Evolutionary conservation across 768 basidiomycete species (phyloP), one percentile per base, ranked within the genome.

Genomic region (Kwoniella botswanensis): DNA sequence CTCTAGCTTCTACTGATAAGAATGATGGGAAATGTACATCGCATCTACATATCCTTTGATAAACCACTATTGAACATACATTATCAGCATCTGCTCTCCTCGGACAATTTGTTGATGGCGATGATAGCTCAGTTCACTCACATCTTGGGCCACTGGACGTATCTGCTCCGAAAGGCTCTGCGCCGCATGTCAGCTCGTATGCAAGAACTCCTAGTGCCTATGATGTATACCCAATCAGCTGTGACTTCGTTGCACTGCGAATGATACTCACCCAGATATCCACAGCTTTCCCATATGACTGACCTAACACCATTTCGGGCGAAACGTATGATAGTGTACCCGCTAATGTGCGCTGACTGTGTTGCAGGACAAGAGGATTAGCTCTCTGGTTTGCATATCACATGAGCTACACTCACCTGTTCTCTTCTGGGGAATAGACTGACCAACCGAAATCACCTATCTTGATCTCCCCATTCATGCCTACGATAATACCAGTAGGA

Each of bases 361-460:
- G n/a, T 13, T 44, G 26, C 7, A 46, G 26, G 13, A 42, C 21
- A 46, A 21, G 58, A 63, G 60, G n/a, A 21, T 68, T 24, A 63
- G 12, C 15, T 52, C 53, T 5, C 46, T 13, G 17, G 46, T 21
- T 18, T 41, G 21, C 57, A 35, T 35, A 35, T 35, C 43, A 42
- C 42, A 50, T 0, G 15, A 52, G 4, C 50, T n/a, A 17, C 9
- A 72, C 76, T 22, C 13, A 77, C 80, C 77, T 71, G 63, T 72
- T 70, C 54, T 76, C 76, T 9, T 70, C 56, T 24, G 78, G 73
- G 24, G 79, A 74, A 56, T 81, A 72, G 17, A 83, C 82, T 74
- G 91, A 93, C 96, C 97, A 99, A 5, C 97, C 97, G 83, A 98
- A 98, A 84, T 98, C 96, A 1, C 91, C 97, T 70, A 99, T 98